Base-by-base conservation (phyloP, 73 alveolate genomes). In the Paramecium biaurelia region DNA sequence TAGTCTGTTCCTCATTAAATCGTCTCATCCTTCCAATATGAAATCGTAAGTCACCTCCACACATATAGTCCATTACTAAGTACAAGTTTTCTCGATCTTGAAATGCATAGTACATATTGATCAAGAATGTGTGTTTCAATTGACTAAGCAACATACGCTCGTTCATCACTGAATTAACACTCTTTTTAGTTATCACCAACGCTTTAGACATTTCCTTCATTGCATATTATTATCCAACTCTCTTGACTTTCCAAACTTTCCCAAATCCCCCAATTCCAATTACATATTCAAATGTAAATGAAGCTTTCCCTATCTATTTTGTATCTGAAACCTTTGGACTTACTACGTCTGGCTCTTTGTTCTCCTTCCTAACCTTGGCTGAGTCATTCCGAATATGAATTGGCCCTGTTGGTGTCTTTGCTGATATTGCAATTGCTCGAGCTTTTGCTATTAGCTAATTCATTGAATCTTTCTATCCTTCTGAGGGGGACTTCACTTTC, bases 21-120 rank as follows among this genome's bases (percentile, higher is more conserved):
- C 95, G 95, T 92, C 96, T 92, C 79, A 92, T 93, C 12, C 94
- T 70, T n/a, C 97, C 96, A 2, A 98, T 92, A 76, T 98, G 99
- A 79, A 87, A 98, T 85, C 99, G 95, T 28, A 98, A 86, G 63
- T 98, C 99, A 1, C 99, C 99, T 49, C 99, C 99, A 15, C 95
- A 85, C 94, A 98, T 90, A 43, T 93, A 93, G 76, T 98, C 99
- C 94, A 95, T 92, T 20, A 98, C 97, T 79, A 98, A 74, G 85
- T 98, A 97, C 45, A 96, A 94, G 92, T 97, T 92, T 42, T 95
- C 98, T 76, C 98, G 92, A 85, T 98, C 99, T 93, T 97, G 96
- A 67, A 98, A 98, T 2, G 99, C 98, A 76, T 94, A 98, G 43
- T 95, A 85, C 98, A 98, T 98, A 92, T 98, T 98, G 14, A 98